Base-by-base conservation (phyloP, 2,329 filamentous ascomycete genomes). In the Diaporthe caulivora region DNA sequence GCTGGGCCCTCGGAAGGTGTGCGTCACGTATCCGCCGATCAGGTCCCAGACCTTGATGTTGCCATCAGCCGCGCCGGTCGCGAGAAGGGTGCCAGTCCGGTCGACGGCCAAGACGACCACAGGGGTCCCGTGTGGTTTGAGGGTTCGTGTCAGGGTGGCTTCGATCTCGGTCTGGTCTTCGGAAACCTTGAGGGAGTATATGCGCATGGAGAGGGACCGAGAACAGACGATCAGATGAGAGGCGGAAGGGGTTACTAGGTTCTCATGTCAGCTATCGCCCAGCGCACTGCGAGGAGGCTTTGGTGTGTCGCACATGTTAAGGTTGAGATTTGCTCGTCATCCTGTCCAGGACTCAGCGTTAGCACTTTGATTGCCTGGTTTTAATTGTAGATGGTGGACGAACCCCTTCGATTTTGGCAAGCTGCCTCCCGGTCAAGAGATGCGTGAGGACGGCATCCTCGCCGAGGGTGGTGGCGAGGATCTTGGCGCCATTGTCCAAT, bases 1-100 rank as follows among this genome's bases (percentile, higher is more conserved):
- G 74, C 95, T 95, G 72, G 97, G 96, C 1, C 95, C 95, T 77
- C 96, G 93, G 83, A 99, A 97, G 0, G 95, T 98, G 83, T 99
- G 97, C 37, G 97, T 99, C 42, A 95, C 92, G 82, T 94, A 98
- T 29, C 97, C 97, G 57, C 92, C 94, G 65, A 89, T 87, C 74
- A 99, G 95, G 83, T 99, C 97, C 96, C 96, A 99, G 69, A 99
- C 92, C 83, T 99, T 99, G 78, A 98, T 94, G 0, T 93, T 91
- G 31, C 97, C 97, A 80, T 99, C 97, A 4, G 97, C 95, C 64
- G 94, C 94, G 76, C 97, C 97, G 21, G 96, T 98, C 21, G 95
- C 97, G 55, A 99, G 87, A 17, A 99, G 86, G 2, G 96, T 97
- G 79, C 95, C 93, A 1, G 95, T 98, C 70, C 91, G 89, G 81